phyloP scores from a whole-genome alignment of 441 rosid species.

The Metrosideros polymorpha region DNA sequence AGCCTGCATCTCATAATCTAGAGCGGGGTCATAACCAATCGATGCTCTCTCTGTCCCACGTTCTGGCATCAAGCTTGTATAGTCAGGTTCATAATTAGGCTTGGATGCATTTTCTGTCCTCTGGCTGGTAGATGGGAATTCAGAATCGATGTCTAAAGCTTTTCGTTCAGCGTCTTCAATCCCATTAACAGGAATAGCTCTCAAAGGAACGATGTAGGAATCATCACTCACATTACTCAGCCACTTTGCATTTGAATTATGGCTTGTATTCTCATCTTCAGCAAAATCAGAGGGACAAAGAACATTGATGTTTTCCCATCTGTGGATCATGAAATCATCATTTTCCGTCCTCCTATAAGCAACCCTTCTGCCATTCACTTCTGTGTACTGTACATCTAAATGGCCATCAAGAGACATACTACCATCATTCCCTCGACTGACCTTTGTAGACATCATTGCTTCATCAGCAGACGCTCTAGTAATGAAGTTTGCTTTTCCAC shows the following conservation, averaged over 20 bases:
- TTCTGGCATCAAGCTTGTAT: constrained; percentile 64
- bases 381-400: constrained; percentile 28
- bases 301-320: constrained; percentile 22
- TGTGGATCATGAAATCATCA: constrained; percentile 51
- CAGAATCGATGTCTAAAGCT: constrained; percentile 56
- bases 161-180: constrained; percentile 31
- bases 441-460: constrained; percentile 31
- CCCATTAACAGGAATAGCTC: constrained; percentile 33
- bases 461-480: constrained; percentile 46
- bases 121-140: constrained; percentile 36
- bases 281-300: constrained; percentile 38
- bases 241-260: constrained; percentile 30
- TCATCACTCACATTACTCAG: constrained; percentile 51
- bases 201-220: constrained; percentile 65
- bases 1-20: constrained; percentile 63
- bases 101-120: constrained; percentile 26
- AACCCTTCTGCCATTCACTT: constrained; percentile 29
- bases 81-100: constrained; percentile 71
- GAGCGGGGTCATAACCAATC: constrained; percentile 66
- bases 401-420: constrained; percentile 25
- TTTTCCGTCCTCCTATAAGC: constrained; percentile 27
- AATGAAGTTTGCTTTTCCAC: constrained; percentile 35
- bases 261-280: constrained; percentile 42
- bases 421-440: constrained; percentile 22
- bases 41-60: constrained; percentile 50